These are phyloP conservation scores for Citrus australasica DNA, from an alignment of 345 rosid genomes.

Conservation along the genomic window DNA sequence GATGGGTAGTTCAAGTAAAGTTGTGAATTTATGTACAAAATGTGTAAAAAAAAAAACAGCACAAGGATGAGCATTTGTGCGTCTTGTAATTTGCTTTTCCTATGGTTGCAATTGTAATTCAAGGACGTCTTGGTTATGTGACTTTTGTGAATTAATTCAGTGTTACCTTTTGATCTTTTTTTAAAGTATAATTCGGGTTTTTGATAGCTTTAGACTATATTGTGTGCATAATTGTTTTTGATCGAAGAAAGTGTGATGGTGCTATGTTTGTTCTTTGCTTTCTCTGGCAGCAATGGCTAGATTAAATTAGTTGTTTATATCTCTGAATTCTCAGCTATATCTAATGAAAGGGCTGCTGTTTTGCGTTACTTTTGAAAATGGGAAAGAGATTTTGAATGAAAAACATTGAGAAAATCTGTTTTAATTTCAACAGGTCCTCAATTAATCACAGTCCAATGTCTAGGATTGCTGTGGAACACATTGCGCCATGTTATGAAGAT, in stretches of 20 bases:
- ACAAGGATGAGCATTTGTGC: not conserved
- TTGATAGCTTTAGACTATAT: slow-evolving; percentile 10
- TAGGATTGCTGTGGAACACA: slow-evolving; percentile 25
- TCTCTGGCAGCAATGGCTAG: not conserved
- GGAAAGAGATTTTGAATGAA: slow-evolving; percentile 11
- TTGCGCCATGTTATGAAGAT: slow-evolving; percentile 5
- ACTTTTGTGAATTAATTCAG: not conserved
- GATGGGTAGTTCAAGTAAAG: not conserved
- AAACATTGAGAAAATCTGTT: slow-evolving; percentile 29
- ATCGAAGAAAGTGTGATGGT: not conserved
- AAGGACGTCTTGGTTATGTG: not conserved
- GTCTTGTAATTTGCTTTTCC: not conserved
- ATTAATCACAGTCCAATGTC: slow-evolving; percentile 14
- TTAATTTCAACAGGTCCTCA: slow-evolving; percentile 31
- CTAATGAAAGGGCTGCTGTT: not conserved
- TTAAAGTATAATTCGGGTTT: not conserved
- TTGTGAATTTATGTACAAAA: not conserved
- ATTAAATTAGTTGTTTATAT: not conserved
- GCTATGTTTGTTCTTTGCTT: slow-evolving; percentile 21
- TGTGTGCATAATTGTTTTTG: slow-evolving; percentile 8
- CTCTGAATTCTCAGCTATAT: not conserved
- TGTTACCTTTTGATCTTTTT: not conserved
- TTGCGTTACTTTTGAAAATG: slow-evolving; percentile 6
- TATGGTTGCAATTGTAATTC: not conserved
- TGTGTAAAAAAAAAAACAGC: not conserved